phyloP scores from a whole-genome alignment of 345 rosid species.

The Erucastrum elatum region DNA sequence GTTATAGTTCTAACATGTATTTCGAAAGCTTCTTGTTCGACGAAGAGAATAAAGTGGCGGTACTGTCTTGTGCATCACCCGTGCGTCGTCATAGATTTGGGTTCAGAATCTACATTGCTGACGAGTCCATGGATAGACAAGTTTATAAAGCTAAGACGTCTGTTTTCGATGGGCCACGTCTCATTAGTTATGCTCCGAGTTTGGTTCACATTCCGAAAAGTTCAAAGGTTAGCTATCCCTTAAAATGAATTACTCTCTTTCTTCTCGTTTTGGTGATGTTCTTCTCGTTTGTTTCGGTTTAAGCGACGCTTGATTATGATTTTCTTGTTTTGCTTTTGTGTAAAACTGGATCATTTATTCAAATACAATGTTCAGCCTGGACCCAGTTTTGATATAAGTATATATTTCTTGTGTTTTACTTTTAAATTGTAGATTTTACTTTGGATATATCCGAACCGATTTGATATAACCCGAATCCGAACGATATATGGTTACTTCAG shows the following conservation, averaged over 20 bases:
- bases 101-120: background rate
- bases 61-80: too few relatives aligned
- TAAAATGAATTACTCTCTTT: background rate
- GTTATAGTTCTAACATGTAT: background rate
- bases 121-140: background rate
- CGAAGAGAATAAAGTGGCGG: background rate
- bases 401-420: too few relatives aligned
- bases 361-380: background rate
- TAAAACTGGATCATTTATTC: too few relatives aligned
- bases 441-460: too few relatives aligned
- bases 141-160: background rate
- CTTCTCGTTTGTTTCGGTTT: too few relatives aligned
- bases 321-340: too few relatives aligned
- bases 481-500: too few relatives aligned
- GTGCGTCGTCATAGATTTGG: background rate
- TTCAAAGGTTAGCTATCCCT: background rate
- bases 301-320: too few relatives aligned
- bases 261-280: too few relatives aligned
- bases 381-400: too few relatives aligned
- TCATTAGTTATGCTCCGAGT: background rate
- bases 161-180: background rate
- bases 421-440: too few relatives aligned
- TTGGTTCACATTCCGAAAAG: background rate
- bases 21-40: background rate
- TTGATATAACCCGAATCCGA: too few relatives aligned